phyloP scores from a whole-genome alignment of 768 basidiomycete species.

The Amanita phalloides region DNA sequence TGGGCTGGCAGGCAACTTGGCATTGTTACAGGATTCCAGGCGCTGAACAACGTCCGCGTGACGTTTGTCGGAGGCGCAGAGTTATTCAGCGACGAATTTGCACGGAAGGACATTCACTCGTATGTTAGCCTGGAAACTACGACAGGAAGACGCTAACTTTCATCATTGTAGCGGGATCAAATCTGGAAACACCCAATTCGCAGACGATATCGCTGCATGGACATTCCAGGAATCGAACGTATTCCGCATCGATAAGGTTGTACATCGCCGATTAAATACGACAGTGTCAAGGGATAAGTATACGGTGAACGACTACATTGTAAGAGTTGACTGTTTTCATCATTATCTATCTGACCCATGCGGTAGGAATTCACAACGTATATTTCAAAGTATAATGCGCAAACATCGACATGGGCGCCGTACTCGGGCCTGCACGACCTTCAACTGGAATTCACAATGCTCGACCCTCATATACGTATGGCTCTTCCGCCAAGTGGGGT shows the following conservation, averaged over 20 bases:
- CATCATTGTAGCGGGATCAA: constrained; percentile 33
- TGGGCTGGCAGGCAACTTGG: constrained; percentile 75
- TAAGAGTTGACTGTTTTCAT: constrained; percentile 20
- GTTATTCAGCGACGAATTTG: constrained; percentile 68
- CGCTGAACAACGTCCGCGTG: constrained; percentile 62
- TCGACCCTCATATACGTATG: constrained; percentile 92
- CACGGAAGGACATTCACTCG: constrained; percentile 49
- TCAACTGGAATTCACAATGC: constrained; percentile 96
- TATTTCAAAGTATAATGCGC: constrained; percentile 58
- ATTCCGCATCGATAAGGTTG: constrained; percentile 63
- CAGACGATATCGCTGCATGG: constrained; percentile 73
- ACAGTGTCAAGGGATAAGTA: constrained; percentile 61
- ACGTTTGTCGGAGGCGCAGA: constrained; percentile 77
- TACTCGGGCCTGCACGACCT: constrained; percentile 67
- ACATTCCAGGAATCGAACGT: constrained; percentile 82
- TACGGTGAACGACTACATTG: constrained; percentile 79
- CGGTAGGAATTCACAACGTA: constrained; percentile 61
- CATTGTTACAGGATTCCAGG: constrained; percentile 86
- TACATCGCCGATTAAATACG: constrained; percentile 63
- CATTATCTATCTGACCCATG: background rate
- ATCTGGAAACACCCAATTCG: constrained; percentile 71
- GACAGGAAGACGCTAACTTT: background rate
- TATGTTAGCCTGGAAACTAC: constrained; percentile 22
- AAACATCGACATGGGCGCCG: constrained; percentile 53
- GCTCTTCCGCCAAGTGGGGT: constrained; percentile 48